Evolutionary conservation across 192 early-diverging fungal species (phyloP), one percentile per base, ranked within the genome.

Genomic region (Rhizophagus sp.): DNA sequence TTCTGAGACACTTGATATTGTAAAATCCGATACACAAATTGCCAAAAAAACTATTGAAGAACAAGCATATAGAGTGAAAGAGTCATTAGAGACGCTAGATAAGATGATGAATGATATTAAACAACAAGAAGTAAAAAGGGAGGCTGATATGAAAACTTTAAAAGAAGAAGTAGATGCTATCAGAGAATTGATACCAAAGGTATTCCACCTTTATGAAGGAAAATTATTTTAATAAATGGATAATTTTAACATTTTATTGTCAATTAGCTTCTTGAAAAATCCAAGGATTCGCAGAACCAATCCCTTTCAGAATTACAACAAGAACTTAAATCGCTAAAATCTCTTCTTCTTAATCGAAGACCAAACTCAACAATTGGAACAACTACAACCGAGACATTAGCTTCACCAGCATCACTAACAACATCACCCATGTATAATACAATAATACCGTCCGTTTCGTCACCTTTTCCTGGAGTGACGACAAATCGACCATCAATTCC

Each of bases 311-410:
- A 98, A 47, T 87, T 99, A 27, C 98, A 99, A 85, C 89, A 88
- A 27, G 98, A 99, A 83, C 91, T 99, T 83, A 97, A 97, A 82
- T 95, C 94, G 25, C 88, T 99, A 49, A 96, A 97, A 79, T 95
- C 92, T 76, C 88, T 99, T 78, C 84, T 99, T 66, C 81, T 97
- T 36, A 98, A 93, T 83, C 92, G 96, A 52, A 89, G 92, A 12
- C 47, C 80, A 19, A 62, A 79, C 7, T 66, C 76, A 22, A 22
- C 71, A 8, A 52, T 36, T 9, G 57, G 73, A 30, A n/a, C 75
- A 10, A 62, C 82, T 36, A 66, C 52, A 41, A 66, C 63, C 11
- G 47, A 64, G 22, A 81, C 34, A 79, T 68, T 82, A 74, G 3
- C 57, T 2, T 70, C 67, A 36, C 36, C 68, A 70, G 22, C 68